phyloP scores from a whole-genome alignment of 176 grass and related monocot genomes.

The Chloris gayana region DNA sequence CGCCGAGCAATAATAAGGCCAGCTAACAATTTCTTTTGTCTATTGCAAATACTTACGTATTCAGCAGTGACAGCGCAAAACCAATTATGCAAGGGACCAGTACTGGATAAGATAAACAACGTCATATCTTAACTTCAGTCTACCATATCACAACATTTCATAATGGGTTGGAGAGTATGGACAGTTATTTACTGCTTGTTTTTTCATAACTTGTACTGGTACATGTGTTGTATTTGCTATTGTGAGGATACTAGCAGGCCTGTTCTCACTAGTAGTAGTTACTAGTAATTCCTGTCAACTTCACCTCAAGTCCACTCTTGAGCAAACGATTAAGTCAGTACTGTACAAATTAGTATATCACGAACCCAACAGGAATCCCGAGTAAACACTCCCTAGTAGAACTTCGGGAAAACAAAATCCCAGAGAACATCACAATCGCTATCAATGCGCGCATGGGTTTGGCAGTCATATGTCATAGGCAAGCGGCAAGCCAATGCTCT shows the following conservation, averaged over 20 bases:
- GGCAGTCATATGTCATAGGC: neutral
- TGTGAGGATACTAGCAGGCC: neutral
- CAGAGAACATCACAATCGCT: neutral
- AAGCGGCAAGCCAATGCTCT: neutral
- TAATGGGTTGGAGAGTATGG: too few species aligned
- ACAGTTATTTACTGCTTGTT: neutral
- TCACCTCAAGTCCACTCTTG: neutral
- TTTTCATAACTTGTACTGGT: neutral
- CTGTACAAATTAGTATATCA: neutral
- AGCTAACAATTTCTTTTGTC: neutral
- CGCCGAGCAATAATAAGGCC: neutral
- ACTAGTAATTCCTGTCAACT: neutral
- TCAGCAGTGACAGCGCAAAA: neutral
- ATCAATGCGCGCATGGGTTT: neutral
- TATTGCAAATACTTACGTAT: neutral
- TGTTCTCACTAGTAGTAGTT: neutral
- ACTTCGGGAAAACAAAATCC: neutral
- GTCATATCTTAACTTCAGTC: neutral
- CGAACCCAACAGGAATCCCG: neutral
- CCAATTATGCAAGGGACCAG: neutral
- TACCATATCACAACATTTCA: too few species aligned
- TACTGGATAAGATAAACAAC: constrained; percentile 6
- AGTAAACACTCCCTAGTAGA: neutral
- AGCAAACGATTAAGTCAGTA: neutral
- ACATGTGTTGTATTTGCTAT: neutral